phyloP scores from a whole-genome alignment of 352 stramenopile genomes.

The Phytopythium ostracodes region DNA sequence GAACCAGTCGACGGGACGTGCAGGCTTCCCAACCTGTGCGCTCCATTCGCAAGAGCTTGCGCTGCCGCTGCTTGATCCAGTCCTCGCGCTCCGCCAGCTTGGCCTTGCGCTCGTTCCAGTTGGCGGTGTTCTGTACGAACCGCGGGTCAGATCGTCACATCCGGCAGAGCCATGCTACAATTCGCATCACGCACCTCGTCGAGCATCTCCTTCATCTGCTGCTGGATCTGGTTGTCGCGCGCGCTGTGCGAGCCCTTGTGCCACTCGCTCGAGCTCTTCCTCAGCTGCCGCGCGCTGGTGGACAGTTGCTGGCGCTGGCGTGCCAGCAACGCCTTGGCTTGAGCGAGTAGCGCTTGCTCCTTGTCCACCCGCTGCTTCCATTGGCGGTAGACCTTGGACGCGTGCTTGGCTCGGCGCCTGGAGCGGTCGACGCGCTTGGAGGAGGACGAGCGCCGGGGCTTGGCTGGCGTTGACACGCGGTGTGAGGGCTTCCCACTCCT shows the following conservation, averaged over 20 bases:
- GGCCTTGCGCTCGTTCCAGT: conserved; percentile 41
- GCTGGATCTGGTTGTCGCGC: conserved; percentile 28
- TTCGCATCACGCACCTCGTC: conserved; percentile 29
- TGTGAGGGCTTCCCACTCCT: background rate
- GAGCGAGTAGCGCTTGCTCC: conserved; percentile 42
- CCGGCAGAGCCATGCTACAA: no score
- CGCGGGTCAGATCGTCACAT: background rate
- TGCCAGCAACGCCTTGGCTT: conserved; percentile 31
- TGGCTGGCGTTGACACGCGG: background rate
- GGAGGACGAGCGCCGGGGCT: background rate
- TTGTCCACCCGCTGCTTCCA: conserved; percentile 46
- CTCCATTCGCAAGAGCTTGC: conserved; percentile 39
- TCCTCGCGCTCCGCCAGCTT: conserved; percentile 44
- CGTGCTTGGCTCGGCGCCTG: conserved; percentile 8
- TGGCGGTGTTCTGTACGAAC: conserved; percentile 23
- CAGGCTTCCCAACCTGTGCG: conserved; percentile 12
- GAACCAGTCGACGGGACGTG: background rate
- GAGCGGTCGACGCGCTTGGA: background rate
- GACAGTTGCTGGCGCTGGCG: conserved; percentile 48
- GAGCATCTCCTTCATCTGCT: conserved; percentile 63
- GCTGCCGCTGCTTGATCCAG: conserved; percentile 47
- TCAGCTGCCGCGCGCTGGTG: conserved; percentile 50
- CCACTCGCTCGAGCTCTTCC: conserved; percentile 50
- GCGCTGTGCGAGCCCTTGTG: conserved; percentile 21
- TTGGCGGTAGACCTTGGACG: conserved; percentile 20